phyloP scores from a whole-genome alignment of 176 grass and related monocot species.

The Avena insularis region DNA sequence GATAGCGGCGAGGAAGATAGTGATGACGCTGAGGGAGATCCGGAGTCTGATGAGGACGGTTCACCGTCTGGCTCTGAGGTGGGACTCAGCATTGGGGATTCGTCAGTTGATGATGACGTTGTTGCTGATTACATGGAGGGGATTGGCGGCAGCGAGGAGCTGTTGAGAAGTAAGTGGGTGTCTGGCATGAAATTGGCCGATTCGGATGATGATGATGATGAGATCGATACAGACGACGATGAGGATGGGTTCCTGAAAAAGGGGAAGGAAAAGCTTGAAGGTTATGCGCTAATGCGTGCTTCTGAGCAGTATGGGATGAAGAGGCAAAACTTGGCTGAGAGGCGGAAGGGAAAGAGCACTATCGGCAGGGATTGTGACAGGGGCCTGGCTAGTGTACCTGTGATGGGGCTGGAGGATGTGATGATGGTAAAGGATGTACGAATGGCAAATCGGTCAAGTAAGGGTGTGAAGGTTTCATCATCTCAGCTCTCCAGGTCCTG shows the following conservation, averaged over 20 bases:
- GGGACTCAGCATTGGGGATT: constrained; percentile 47
- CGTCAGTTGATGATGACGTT: constrained; percentile 71
- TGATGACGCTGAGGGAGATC: constrained; percentile 41
- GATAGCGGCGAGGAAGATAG: constrained; percentile 34
- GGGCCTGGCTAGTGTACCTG: constrained; percentile 43
- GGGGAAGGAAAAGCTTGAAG: constrained; percentile 56
- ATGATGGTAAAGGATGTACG: constrained; percentile 66
- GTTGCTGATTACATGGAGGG: constrained; percentile 86
- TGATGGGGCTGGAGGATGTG: constrained; percentile 62
- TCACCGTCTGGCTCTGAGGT: constrained; percentile 43
- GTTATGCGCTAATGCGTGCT: constrained; percentile 65
- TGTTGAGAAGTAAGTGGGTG: constrained; percentile 54
- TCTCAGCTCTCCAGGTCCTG: constrained; percentile 77
- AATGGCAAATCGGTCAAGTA: constrained; percentile 44
- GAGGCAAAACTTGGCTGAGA: constrained; percentile 44
- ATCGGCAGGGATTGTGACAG: not conserved
- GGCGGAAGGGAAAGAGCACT: constrained; percentile 46
- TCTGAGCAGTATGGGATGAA: constrained; percentile 85
- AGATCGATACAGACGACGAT: constrained; percentile 58
- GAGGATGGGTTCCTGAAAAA: constrained; percentile 63
- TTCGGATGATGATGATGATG: constrained; percentile 49
- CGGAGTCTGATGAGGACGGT: constrained; percentile 9
- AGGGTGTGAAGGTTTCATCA: constrained; percentile 44
- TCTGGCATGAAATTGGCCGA: constrained; percentile 57
- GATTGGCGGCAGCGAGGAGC: constrained; percentile 61